Conservation (phyloP, 2,329 filamentous ascomycete species). For the Myrmaecium sp. region DNA sequence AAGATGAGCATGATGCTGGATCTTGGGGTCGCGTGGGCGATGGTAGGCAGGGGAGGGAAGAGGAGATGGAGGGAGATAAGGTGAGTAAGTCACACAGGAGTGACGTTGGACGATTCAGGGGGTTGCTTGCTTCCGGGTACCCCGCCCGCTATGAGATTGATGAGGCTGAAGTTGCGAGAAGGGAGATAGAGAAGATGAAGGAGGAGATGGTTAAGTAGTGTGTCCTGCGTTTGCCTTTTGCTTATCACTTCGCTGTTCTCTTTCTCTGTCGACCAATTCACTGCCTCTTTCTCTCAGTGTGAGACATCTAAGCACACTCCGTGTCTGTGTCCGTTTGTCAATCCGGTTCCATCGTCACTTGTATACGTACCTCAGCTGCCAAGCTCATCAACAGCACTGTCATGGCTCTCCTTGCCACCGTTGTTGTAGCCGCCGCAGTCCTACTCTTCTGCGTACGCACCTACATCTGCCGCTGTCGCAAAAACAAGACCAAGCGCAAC, state of each 20-base stretch:
- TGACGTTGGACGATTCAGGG: too few species aligned
- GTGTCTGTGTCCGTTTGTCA: too few species aligned
- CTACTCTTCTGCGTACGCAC: not conserved
- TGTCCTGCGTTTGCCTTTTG: too few species aligned
- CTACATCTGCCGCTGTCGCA: slow-evolving; percentile 1
- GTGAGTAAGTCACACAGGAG: too few species aligned
- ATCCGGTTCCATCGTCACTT: too few species aligned
- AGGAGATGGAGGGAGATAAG: not conserved
- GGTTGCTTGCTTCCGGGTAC: slow-evolving; percentile 1
- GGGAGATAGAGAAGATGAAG: not conserved
- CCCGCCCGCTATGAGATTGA: not conserved
- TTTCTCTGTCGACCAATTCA: too few species aligned
- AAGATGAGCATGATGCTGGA: slow-evolving; percentile 3
- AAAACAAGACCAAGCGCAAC: slow-evolving; percentile 1
- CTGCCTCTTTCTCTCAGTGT: too few species aligned
- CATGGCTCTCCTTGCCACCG: not conserved
- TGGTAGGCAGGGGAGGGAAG: not conserved
- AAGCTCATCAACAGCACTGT: not conserved
- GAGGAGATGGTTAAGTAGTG: too few species aligned
- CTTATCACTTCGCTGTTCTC: too few species aligned
- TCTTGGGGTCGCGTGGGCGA: slow-evolving; percentile 1
- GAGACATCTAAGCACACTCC: too few species aligned
- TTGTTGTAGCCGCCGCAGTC: not conserved
- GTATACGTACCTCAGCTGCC: too few species aligned
- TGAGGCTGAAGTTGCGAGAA: not conserved